phyloP scores from a whole-genome alignment of 495 filamentous ascomycete genomes.

The Parathielavia appendiculata region DNA sequence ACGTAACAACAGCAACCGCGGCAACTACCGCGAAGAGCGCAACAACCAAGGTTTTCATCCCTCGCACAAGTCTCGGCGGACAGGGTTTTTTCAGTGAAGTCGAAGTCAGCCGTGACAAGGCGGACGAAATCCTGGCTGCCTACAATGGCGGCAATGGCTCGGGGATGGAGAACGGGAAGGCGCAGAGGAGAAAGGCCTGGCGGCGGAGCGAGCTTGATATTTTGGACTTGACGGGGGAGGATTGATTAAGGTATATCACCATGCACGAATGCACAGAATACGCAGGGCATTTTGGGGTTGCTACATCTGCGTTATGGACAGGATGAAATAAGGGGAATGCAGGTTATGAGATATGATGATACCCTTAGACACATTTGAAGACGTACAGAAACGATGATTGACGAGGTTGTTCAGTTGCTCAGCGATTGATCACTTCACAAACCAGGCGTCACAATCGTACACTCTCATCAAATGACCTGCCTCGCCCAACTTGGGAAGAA shows the following conservation, averaged over 20 bases:
- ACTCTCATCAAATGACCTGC: neutral
- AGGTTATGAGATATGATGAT: neutral
- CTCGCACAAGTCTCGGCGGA: neutral
- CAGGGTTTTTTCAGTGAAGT: neutral
- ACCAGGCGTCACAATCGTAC: too few species aligned
- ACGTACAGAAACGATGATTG: neutral
- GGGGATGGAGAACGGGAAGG: neutral
- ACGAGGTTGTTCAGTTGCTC: too few species aligned
- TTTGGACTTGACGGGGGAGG: constrained; percentile 40
- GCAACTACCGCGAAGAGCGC: neutral
- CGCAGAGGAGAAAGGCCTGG: constrained; percentile 22
- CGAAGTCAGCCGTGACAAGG: constrained; percentile 26
- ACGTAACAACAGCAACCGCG: too few species aligned
- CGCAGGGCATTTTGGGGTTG: neutral
- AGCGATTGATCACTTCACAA: too few species aligned
- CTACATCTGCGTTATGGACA: too few species aligned
- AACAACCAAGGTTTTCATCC: constrained; percentile 11
- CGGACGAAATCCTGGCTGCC: constrained; percentile 14
- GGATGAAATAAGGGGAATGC: neutral
- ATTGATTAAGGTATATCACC: constrained; percentile 9
- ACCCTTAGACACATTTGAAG: neutral
- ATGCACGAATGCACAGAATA: neutral
- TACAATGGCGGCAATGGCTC: neutral
- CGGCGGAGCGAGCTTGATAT: constrained; percentile 35
- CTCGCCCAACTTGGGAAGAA: too few species aligned